Evolutionary conservation across 495 filamentous ascomycete genomes (phyloP).

Genomic region (Aspergillus leporis): DNA sequence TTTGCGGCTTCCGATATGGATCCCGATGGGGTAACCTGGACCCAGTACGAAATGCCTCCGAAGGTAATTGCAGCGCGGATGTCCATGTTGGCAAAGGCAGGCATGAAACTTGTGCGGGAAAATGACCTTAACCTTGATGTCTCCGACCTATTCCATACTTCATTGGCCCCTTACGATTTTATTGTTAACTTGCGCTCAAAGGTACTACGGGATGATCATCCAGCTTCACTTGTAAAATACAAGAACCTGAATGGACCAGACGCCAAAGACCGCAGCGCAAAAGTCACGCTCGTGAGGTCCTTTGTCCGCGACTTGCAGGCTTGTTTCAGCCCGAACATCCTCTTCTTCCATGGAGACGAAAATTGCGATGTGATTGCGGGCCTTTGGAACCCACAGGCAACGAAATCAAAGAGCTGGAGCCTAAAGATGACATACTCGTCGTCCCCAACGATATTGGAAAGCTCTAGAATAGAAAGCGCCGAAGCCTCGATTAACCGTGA

Average conservation of each 20-base stretch:
- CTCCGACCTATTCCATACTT: conserved; percentile 65
- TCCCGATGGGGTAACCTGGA: conserved; percentile 75
- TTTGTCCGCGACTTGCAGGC: conserved; percentile 62
- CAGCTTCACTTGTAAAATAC: conserved; percentile 47
- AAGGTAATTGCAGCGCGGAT: conserved; percentile 86
- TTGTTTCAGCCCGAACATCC: conserved; percentile 60
- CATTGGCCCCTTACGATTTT: conserved; percentile 79
- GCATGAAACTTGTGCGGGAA: conserved; percentile 59
- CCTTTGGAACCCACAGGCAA: conserved; percentile 74
- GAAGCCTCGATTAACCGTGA: conserved; percentile 66
- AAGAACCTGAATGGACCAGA: conserved; percentile 63
- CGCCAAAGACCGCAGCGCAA: conserved; percentile 19
- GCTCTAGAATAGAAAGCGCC: conserved; percentile 23
- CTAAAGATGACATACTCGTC: conserved; percentile 70
- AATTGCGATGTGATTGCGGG: conserved; percentile 65
- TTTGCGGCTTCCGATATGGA: conserved; percentile 82
- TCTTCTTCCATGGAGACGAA: conserved; percentile 71
- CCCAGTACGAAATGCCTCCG: conserved; percentile 62
- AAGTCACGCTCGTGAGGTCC: conserved; percentile 41
- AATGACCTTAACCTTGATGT: conserved; percentile 56
- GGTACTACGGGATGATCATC: conserved; percentile 28
- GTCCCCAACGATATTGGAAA: conserved; percentile 42
- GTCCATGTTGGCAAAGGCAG: conserved; percentile 74
- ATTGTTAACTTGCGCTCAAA: conserved; percentile 67
- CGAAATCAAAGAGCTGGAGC: conserved; percentile 57